These are phyloP conservation scores for Sporormia fimetaria DNA, from an alignment of 495 filamentous ascomycete genomes.

Conservation along the genomic window DNA sequence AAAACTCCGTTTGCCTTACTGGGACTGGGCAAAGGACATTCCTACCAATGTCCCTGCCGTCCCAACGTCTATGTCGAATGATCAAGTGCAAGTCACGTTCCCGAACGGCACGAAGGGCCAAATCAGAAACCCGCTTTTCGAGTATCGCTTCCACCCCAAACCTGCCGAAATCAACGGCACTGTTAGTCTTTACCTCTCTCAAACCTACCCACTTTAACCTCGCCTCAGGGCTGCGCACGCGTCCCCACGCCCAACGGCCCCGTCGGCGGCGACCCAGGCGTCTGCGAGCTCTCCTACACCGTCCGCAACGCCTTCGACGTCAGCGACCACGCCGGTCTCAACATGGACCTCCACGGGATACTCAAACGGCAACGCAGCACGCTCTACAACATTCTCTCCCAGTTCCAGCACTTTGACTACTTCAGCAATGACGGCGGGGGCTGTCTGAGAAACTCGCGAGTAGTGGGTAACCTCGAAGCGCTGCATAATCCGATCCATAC, in stretches of 20 bases:
- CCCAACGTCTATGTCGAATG: conserved; percentile 2
- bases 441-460: background rate
- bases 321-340: conserved; percentile 5
- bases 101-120: conserved; percentile 9
- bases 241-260: background rate
- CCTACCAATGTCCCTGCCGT: conserved; percentile 10
- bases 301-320: background rate
- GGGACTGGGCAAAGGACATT: conserved; percentile 20
- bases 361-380: background rate
- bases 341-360: conserved; percentile 3
- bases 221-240: conserved; percentile 8
- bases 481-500: conserved; percentile 9
- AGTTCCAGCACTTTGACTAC: conserved; percentile 5
- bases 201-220: background rate
- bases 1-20: conserved; percentile 12
- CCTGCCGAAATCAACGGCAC: conserved; percentile 19
- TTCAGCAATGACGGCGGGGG: conserved; percentile 1
- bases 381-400: conserved; percentile 6
- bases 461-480: conserved; percentile 1
- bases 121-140: conserved; percentile 16
- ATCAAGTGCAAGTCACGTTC: conserved; percentile 10
- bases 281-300: conserved; percentile 7
- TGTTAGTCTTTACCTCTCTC: background rate
- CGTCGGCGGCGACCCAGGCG: conserved; percentile 2
- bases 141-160: conserved; percentile 20